phyloP scores from a whole-genome alignment of 2,329 filamentous ascomycete species.

The Incumbomyces lentus region DNA sequence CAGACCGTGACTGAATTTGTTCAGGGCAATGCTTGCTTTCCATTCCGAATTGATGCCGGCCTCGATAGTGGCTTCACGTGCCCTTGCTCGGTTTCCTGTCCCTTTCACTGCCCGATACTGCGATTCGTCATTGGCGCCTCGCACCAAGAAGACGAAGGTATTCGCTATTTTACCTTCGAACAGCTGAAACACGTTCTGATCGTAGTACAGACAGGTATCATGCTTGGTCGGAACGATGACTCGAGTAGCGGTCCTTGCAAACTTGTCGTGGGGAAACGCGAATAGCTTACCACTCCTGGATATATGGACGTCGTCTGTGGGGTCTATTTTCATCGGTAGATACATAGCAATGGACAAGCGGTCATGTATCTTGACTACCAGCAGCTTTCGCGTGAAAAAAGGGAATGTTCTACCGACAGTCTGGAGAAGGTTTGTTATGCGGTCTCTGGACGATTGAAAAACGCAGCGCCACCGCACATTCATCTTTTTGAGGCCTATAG shows the following conservation, averaged over 20 bases:
- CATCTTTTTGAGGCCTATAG: conserved; percentile 27
- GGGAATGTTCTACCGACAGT: conserved; percentile 23
- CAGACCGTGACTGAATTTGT: conserved; percentile 31
- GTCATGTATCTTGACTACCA: conserved; percentile 29
- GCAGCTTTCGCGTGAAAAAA: conserved; percentile 32
- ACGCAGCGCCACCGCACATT: conserved; percentile 31
- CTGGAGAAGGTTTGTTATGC: conserved; percentile 29
- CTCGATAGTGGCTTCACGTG: conserved; percentile 22
- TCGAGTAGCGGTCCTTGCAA: conserved; percentile 24
- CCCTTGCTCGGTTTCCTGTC: conserved; percentile 19
- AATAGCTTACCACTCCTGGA: conserved; percentile 28
- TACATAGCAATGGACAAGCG: conserved; percentile 33
- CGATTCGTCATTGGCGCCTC: conserved; percentile 25
- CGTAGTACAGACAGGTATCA: conserved; percentile 30
- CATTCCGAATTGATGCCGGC: conserved; percentile 25
- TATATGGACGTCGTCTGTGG: conserved; percentile 27
- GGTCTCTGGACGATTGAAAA: conserved; percentile 26
- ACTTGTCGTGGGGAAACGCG: conserved; percentile 31
- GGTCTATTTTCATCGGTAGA: conserved; percentile 27
- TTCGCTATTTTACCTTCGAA: conserved; percentile 28
- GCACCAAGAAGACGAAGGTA: conserved; percentile 30
- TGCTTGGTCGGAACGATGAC: conserved; percentile 29
- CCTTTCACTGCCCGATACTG: conserved; percentile 22
- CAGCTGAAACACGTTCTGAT: conserved; percentile 29
- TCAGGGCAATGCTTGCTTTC: conserved; percentile 28